Conservation (phyloP, 441 rosid genomes). For the Sinapis alba region DNA sequence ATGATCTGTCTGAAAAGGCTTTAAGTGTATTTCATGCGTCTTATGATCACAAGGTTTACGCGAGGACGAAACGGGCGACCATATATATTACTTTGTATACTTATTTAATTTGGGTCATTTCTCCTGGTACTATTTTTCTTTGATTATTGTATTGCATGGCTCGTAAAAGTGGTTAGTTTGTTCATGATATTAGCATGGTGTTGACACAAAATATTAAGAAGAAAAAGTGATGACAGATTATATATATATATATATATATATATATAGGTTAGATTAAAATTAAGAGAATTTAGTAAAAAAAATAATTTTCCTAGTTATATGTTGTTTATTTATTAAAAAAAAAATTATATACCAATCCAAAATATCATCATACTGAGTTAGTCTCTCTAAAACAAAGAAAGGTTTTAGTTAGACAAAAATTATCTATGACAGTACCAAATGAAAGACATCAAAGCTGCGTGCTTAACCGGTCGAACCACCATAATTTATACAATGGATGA, state of each 20-base stretch:
- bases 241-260: too few relatives aligned
- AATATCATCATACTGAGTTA: not conserved
- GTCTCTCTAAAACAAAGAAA: slow-evolving; percentile 7
- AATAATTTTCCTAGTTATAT: not conserved
- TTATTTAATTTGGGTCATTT: not conserved
- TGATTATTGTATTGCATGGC: slow-evolving; percentile 17
- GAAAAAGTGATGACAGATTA: not conserved
- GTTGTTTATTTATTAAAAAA: not conserved
- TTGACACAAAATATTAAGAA: slow-evolving; percentile 1
- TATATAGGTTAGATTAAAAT: not conserved
- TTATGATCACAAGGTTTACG: not conserved
- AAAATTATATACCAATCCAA: not conserved
- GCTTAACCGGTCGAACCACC: not conserved
- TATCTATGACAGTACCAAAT: not conserved
- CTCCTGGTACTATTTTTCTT: not conserved
- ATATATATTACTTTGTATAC: not conserved
- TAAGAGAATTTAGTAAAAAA: not conserved
- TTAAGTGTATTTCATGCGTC: slow-evolving; percentile 6
- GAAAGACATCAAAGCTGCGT: not conserved
- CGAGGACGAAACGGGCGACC: slow-evolving; percentile 10
- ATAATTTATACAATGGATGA: not conserved
- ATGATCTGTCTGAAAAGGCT: slow-evolving; percentile 1
- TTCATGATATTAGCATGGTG: slow-evolving; percentile 32
- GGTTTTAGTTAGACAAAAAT: not conserved
- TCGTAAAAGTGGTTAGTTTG: slow-evolving; percentile 1